Evolutionary conservation across 2,329 filamentous ascomycete species (phyloP).

Genomic region (Aspergillus sp.): DNA sequence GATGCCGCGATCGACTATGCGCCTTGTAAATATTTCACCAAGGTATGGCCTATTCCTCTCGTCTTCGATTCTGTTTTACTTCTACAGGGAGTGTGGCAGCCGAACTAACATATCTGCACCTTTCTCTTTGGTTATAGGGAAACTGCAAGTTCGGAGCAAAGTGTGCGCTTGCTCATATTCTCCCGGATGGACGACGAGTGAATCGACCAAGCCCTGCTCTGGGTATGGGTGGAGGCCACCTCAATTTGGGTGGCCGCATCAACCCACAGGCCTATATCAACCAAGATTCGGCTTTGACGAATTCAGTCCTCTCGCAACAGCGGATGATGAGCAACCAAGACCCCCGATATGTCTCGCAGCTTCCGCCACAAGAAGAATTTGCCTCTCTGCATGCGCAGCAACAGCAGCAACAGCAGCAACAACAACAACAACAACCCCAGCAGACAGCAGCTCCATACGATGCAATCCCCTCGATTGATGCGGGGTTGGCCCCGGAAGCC

Average conservation of each 20-base stretch:
- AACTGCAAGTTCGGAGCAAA: conserved; percentile 99
- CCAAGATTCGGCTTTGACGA: conserved; percentile 66
- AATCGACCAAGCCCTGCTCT: conserved; percentile 58
- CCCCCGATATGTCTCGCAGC: conserved; percentile 36
- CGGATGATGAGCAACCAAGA: conserved; percentile 46
- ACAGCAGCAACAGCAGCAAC: conserved; percentile 20
- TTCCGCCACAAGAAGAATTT: conserved; percentile 38
- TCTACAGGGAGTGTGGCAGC: not conserved
- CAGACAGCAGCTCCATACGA: conserved; percentile 34
- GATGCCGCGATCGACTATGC: conserved; percentile 77
- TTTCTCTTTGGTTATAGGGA: conserved; percentile 51
- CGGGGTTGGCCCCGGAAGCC: conserved; percentile 52
- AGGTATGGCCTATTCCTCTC: conserved; percentile 51
- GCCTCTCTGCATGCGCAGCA: conserved; percentile 38
- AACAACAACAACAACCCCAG: not conserved
- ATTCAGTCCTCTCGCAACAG: conserved; percentile 61
- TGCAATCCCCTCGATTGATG: conserved; percentile 51
- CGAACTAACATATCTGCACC: not conserved
- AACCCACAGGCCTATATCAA: conserved; percentile 57
- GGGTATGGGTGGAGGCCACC: conserved; percentile 49
- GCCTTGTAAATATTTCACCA: conserved; percentile 96
- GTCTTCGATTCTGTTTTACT: conserved; percentile 1
- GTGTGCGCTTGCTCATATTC: conserved; percentile 92
- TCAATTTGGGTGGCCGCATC: conserved; percentile 61
- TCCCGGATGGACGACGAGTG: conserved; percentile 86